phyloP scores from a whole-genome alignment of 2,329 filamentous ascomycete genomes.

The Pestalotiopsis sp. region DNA sequence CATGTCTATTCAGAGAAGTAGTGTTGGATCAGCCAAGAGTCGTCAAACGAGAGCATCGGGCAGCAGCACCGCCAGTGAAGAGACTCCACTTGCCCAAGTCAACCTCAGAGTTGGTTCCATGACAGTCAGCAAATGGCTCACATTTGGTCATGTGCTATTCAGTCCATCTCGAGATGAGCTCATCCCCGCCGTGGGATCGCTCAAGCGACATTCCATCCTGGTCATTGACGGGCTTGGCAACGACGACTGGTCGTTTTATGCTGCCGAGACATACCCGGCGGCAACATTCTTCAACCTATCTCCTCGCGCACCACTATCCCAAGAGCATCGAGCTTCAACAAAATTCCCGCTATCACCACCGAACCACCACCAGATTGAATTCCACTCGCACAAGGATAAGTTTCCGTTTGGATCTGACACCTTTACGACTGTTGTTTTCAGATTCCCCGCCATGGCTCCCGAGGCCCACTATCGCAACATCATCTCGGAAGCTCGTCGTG shows the following conservation, averaged over 20 bases:
- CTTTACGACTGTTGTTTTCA: slow-evolving; percentile 74
- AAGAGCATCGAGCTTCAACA: slow-evolving; percentile 42
- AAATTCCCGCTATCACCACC: slow-evolving; percentile 57
- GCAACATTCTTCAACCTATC: slow-evolving; percentile 78
- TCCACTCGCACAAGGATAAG: slow-evolving; percentile 59
- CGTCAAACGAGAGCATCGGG: slow-evolving; percentile 39
- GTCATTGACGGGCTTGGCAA: slow-evolving; percentile 85
- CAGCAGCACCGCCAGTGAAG: slow-evolving; percentile 51
- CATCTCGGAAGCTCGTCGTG: slow-evolving; percentile 73
- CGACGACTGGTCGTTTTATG: slow-evolving; percentile 85
- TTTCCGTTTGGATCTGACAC: slow-evolving; percentile 77
- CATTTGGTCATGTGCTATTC: slow-evolving; percentile 80
- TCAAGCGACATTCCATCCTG: slow-evolving; percentile 65
- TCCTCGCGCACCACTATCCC: slow-evolving; percentile 51
- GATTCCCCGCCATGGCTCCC: slow-evolving; percentile 71
- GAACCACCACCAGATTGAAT: slow-evolving; percentile 77
- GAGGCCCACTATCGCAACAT: slow-evolving; percentile 70
- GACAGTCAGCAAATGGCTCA: slow-evolving; percentile 86
- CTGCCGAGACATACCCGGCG: slow-evolving; percentile 74
- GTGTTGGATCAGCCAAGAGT: slow-evolving; percentile 31
- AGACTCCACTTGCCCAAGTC: slow-evolving; percentile 67
- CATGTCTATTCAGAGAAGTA: slow-evolving; percentile 25
- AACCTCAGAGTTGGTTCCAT: slow-evolving; percentile 79
- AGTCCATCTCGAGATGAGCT: slow-evolving; percentile 76
- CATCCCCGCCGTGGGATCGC: slow-evolving; percentile 46